Conservation (phyloP, 257 asterid genomes). For the Nicotiana tomentosiformis region DNA sequence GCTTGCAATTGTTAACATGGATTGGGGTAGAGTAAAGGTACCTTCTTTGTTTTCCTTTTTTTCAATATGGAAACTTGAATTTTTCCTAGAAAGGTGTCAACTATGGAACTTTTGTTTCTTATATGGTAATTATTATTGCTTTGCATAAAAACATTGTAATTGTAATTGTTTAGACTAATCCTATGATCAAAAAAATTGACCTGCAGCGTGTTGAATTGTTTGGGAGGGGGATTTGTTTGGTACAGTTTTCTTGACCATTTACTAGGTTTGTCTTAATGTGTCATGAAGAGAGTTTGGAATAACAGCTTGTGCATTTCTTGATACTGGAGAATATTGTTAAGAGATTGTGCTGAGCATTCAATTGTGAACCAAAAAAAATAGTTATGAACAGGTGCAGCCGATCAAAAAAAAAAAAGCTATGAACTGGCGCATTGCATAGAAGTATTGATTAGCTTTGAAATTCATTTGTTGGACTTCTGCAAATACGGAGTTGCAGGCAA, state of each 20-base stretch:
- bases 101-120: not conserved
- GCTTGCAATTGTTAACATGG: constrained; percentile 79
- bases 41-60: constrained; percentile 6
- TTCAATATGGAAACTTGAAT: not conserved
- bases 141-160: not conserved
- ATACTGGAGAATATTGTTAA: not conserved
- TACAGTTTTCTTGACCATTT: not conserved
- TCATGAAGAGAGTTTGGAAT: not conserved
- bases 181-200: not conserved
- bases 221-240: not conserved
- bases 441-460: not conserved
- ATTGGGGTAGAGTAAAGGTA: constrained; percentile 93
- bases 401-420: not conserved
- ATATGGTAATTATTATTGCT: not conserved
- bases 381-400: not conserved
- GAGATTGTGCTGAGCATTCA: not conserved
- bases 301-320: not conserved
- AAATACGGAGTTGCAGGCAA: not conserved
- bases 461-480: not conserved
- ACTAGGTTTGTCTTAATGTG: not conserved
- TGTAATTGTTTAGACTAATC: not conserved
- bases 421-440: not conserved
- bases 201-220: constrained; percentile 64
- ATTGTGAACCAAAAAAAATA: not conserved
- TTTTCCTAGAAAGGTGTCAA: not conserved